Conservation (phyloP, 2,329 filamentous ascomycete genomes). For the Curvularia hawaiiensis region DNA sequence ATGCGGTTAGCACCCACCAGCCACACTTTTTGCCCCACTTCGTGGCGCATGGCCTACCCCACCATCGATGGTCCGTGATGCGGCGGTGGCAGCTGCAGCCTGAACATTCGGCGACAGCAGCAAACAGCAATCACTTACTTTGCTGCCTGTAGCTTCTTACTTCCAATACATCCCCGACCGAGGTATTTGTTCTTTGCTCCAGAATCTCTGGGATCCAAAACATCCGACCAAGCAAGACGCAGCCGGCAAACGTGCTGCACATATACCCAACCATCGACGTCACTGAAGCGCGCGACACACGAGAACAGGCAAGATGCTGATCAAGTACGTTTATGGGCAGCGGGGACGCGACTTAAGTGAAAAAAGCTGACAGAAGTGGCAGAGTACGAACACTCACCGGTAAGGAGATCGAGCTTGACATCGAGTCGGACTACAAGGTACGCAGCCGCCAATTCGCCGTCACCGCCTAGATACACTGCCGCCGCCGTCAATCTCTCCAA, state of each 20-base stretch:
- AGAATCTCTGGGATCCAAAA: background rate
- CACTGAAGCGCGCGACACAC: conserved; percentile 3
- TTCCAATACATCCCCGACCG: background rate
- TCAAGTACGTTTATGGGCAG: conserved; percentile 35
- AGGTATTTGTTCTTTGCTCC: background rate
- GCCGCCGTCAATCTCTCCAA: no score
- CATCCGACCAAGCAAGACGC: background rate
- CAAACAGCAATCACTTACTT: conserved; percentile 3
- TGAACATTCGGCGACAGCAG: conserved; percentile 7
- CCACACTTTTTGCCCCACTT: conserved; percentile 13
- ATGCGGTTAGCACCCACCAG: background rate
- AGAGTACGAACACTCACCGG: conserved; percentile 98
- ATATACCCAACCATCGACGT: background rate
- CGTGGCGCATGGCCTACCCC: conserved; percentile 12
- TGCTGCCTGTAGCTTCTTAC: conserved; percentile 10
- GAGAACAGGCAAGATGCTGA: conserved; percentile 38
- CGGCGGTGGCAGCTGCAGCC: conserved; percentile 12
- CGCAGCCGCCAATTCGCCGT: conserved; percentile 11
- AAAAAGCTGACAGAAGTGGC: conserved; percentile 15
- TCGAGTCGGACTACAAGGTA: conserved; percentile 93
- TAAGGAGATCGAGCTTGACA: conserved; percentile 98
- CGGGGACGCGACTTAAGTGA: background rate
- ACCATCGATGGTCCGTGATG: conserved; percentile 13
- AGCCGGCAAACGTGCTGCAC: background rate
- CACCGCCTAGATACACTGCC: no score